These are phyloP conservation scores for Aristolochia contorta DNA, from an alignment of 164 flowering plant genomes.

Conservation along the genomic window DNA sequence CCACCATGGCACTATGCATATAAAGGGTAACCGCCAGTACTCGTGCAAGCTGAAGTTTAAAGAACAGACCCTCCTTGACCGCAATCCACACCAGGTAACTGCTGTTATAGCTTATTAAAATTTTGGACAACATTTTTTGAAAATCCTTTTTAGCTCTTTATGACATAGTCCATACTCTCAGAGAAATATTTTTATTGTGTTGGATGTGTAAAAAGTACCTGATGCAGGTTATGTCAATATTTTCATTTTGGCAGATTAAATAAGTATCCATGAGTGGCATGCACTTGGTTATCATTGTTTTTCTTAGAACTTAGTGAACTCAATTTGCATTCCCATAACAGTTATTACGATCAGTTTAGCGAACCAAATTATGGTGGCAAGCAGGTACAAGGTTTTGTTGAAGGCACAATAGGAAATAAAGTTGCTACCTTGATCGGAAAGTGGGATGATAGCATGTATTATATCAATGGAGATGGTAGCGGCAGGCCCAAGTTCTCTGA, in stretches of 20 bases:
- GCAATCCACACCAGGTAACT: conserved; percentile 81
- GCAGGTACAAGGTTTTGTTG: conserved; percentile 80
- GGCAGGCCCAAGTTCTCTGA: conserved; percentile 32
- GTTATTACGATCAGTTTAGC: neutral
- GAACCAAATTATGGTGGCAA: neutral
- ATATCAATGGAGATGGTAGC: conserved; percentile 34
- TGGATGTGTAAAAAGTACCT: too few species aligned
- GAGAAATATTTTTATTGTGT: too few species aligned
- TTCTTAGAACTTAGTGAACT: too few species aligned
- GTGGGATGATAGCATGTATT: conserved; percentile 88
- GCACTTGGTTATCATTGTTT: too few species aligned
- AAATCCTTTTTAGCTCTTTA: too few species aligned
- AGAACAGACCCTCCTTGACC: conserved; percentile 77
- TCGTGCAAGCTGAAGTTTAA: conserved; percentile 88
- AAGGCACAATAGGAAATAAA: conserved; percentile 52
- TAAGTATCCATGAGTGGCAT: too few species aligned
- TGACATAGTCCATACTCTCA: too few species aligned
- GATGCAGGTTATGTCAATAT: too few species aligned
- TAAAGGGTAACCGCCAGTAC: conserved; percentile 59
- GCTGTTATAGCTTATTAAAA: neutral
- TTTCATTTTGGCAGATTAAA: too few species aligned
- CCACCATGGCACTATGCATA: conserved; percentile 86
- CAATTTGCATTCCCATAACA: too few species aligned
- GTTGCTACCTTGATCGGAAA: conserved; percentile 70
- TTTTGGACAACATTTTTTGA: too few species aligned